Evolutionary conservation across 2,329 filamentous ascomycete genomes (phyloP).

Genomic region (Calonectria crousiana): DNA sequence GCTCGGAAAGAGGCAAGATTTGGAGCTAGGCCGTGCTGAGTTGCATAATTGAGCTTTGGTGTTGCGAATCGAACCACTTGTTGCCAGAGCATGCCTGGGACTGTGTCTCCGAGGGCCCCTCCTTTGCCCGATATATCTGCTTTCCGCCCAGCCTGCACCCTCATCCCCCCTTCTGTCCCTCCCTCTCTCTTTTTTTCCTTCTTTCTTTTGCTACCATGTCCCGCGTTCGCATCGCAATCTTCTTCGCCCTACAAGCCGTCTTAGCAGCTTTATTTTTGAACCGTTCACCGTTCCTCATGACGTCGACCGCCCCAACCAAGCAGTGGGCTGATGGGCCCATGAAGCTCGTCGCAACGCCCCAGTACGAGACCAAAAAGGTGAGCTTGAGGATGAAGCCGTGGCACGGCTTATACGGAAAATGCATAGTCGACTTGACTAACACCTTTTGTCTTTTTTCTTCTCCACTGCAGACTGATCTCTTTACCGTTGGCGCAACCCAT

Average conservation of each 20-base stretch:
- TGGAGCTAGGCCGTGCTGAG: slow-evolving; percentile 20
- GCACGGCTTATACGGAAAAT: not conserved
- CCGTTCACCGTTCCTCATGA: slow-evolving; percentile 52
- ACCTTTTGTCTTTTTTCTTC: not conserved
- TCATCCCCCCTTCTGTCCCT: not conserved
- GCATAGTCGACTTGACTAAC: not conserved
- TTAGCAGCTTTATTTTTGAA: slow-evolving; percentile 48
- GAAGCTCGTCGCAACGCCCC: slow-evolving; percentile 65
- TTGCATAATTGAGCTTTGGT: slow-evolving; percentile 26
- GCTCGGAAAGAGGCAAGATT: slow-evolving; percentile 1
- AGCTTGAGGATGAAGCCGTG: not conserved
- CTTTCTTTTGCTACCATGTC: slow-evolving; percentile 33
- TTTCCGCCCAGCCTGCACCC: not conserved
- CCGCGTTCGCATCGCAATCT: slow-evolving; percentile 36
- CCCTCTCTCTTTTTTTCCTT: not conserved
- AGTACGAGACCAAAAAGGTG: slow-evolving; percentile 65
- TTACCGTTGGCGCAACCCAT: slow-evolving; percentile 70
- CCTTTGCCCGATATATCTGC: slow-evolving; percentile 17
- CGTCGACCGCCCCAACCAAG: slow-evolving; percentile 44
- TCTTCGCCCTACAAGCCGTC: slow-evolving; percentile 46
- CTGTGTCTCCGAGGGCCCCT: slow-evolving; percentile 5
- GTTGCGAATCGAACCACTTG: slow-evolving; percentile 29
- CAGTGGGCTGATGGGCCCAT: slow-evolving; percentile 68
- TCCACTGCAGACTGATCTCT: slow-evolving; percentile 64
- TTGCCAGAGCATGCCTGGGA: not conserved